A percentile compares a stretch with the other conserved stretches of the same genome.
These are phyloP conservation scores for Thalia dealbata DNA, from an alignment of 176 grass and related monocot species.

Conservation along the genomic window DNA sequence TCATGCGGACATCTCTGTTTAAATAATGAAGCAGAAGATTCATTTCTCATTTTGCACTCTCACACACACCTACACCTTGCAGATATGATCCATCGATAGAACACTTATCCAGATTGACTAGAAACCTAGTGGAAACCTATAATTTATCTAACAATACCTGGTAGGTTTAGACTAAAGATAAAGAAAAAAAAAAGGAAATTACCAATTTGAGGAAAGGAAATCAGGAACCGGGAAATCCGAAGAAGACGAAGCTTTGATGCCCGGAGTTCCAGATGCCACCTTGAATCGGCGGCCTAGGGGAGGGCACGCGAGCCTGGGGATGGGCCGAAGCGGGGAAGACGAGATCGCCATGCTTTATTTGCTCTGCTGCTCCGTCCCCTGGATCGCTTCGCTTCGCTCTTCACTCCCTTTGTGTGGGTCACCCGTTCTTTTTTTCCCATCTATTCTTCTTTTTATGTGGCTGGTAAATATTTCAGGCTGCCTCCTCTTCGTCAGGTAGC, in stretches of 20 bases:
- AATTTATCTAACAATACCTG: neutral
- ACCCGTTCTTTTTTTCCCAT: too few relatives aligned
- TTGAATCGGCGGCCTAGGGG: neutral
- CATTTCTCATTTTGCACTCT: too few relatives aligned
- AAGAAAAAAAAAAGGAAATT: slow-evolving; percentile 9
- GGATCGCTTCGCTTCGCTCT: too few relatives aligned
- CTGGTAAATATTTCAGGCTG: too few relatives aligned
- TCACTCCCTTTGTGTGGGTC: too few relatives aligned
- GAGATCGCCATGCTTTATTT: neutral
- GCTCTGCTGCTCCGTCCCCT: neutral
- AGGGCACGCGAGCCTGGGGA: neutral
- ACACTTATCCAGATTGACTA: neutral
- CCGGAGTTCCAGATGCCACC: slow-evolving; percentile 12
- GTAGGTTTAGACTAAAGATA: neutral
- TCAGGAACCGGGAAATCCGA: slow-evolving; percentile 58
- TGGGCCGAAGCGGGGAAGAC: neutral
- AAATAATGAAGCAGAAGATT: too few relatives aligned
- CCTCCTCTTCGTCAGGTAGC: too few relatives aligned
- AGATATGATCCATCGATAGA: neutral
- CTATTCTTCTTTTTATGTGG: too few relatives aligned
- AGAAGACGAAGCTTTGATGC: slow-evolving; percentile 23
- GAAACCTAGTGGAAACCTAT: neutral
- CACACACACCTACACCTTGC: neutral
- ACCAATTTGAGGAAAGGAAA: slow-evolving; percentile 86
- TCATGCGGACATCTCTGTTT: too few relatives aligned